phyloP scores from a whole-genome alignment of 169 alveolate species.

The Perkinsus chesapeaki region DNA sequence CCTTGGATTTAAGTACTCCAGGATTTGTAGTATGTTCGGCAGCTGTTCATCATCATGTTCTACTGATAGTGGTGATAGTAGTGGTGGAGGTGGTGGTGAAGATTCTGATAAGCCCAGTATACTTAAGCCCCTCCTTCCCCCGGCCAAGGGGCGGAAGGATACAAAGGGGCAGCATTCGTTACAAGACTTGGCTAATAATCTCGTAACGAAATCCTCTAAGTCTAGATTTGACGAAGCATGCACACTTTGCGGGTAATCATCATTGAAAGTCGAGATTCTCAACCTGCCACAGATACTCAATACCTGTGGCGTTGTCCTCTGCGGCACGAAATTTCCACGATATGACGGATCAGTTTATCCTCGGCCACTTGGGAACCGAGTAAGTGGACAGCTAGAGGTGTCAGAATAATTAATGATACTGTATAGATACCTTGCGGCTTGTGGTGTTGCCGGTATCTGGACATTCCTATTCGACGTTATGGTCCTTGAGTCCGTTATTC shows the following conservation, averaged over 20 bases:
- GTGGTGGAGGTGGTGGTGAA: not conserved
- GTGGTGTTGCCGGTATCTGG: slow-evolving; percentile 3
- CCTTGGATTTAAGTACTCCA: too few species aligned
- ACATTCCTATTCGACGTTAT: not conserved
- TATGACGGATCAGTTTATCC: not conserved
- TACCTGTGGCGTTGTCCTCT: not conserved
- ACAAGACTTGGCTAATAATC: not conserved
- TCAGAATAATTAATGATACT: too few species aligned
- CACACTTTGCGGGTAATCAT: not conserved
- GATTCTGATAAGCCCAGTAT: not conserved
- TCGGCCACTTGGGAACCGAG: not conserved
- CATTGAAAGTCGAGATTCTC: not conserved
- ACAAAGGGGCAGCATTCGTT: not conserved
- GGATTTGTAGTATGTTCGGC: not conserved
- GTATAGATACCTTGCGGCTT: not conserved
- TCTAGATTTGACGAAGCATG: not conserved
- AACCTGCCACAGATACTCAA: not conserved
- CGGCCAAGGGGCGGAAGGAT: not conserved
- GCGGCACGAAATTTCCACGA: not conserved
- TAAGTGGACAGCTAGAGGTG: not conserved
- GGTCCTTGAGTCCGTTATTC: not conserved
- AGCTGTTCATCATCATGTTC: not conserved
- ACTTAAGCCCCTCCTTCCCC: not conserved
- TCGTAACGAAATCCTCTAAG: not conserved
- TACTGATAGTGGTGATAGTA: not conserved